These are phyloP conservation scores for Ceratobasidium sp. DNA, from an alignment of 1,284 basidiomycete genomes.

Conservation along the genomic window DNA sequence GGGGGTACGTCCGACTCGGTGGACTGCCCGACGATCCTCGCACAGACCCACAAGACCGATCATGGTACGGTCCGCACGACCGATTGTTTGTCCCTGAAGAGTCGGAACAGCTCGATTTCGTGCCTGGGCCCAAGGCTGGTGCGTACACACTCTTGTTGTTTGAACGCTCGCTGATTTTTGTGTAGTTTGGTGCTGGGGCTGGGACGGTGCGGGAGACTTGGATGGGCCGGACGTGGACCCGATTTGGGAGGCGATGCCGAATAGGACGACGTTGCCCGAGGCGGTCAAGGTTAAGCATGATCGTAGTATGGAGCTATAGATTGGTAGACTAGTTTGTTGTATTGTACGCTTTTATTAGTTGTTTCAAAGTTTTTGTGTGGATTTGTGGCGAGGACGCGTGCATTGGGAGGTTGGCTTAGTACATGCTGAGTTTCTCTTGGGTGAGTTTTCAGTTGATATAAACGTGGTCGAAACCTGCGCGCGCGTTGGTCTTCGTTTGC, in stretches of 20 bases:
- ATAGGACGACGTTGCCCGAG: conserved; percentile 64
- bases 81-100: conserved; percentile 89
- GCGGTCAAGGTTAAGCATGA: conserved; percentile 79
- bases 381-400: no score
- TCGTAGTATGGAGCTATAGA: conserved; percentile 52
- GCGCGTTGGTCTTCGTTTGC: no score
- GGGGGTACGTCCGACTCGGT: conserved; percentile 87
- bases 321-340: neutral
- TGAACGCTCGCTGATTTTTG: conserved; percentile 10
- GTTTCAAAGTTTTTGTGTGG: neutral
- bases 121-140: conserved; percentile 87
- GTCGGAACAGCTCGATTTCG: conserved; percentile 73
- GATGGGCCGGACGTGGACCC: conserved; percentile 95
- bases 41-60: conserved; percentile 91
- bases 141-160: conserved; percentile 47
- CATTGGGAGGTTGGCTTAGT: no score
- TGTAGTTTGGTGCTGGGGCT: conserved; percentile 97
- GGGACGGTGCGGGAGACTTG: conserved; percentile 95
- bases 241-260: conserved; percentile 87
- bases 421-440: no score
- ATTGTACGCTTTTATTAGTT: neutral
- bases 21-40: conserved; percentile 92
- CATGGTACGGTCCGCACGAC: conserved; percentile 96
- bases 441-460: no score
- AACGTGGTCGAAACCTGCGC: no score